Conservation (phyloP, 1,284 basidiomycete genomes). For the Ganoderma multipileum region DNA sequence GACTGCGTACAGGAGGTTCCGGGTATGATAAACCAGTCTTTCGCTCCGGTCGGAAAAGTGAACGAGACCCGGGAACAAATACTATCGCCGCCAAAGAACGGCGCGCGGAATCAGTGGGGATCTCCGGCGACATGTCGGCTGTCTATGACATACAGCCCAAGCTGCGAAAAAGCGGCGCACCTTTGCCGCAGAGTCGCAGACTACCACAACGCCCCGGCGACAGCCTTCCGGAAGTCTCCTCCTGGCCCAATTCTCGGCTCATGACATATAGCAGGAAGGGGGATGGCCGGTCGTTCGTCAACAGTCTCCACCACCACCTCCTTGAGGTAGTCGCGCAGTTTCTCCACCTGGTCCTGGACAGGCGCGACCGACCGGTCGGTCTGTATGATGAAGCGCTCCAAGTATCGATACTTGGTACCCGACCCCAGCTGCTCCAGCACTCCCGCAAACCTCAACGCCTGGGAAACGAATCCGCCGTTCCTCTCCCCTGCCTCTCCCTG, state of each 20-base stretch:
- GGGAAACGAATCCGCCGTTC: not conserved
- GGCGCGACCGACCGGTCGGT: not conserved
- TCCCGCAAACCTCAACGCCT: not conserved
- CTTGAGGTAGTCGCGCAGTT: slow-evolving; percentile 3
- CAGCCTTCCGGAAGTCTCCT: not conserved
- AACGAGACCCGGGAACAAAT: not conserved
- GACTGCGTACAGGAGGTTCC: not conserved
- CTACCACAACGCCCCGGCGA: slow-evolving; percentile 7
- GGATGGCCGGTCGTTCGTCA: not conserved
- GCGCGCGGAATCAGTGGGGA: not conserved
- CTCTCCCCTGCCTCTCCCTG: not conserved
- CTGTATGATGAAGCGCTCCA: not conserved
- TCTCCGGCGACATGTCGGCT: not conserved
- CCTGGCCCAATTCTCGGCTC: not conserved
- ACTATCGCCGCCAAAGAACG: not conserved
- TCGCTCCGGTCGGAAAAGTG: not conserved
- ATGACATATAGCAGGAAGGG: slow-evolving; percentile 3
- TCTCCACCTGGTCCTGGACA: not conserved
- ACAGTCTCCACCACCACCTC: slow-evolving; percentile 5
- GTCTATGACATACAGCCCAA: not conserved
- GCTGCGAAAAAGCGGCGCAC: not conserved
- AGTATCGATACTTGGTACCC: not conserved
- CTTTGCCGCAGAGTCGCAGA: not conserved
- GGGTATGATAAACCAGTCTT: not conserved
- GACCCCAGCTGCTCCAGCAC: slow-evolving; percentile 1